Evolutionary conservation across 768 basidiomycete species (phyloP), one percentile per base, ranked within the genome.

Genomic region (Mycena rebaudengoi): DNA sequence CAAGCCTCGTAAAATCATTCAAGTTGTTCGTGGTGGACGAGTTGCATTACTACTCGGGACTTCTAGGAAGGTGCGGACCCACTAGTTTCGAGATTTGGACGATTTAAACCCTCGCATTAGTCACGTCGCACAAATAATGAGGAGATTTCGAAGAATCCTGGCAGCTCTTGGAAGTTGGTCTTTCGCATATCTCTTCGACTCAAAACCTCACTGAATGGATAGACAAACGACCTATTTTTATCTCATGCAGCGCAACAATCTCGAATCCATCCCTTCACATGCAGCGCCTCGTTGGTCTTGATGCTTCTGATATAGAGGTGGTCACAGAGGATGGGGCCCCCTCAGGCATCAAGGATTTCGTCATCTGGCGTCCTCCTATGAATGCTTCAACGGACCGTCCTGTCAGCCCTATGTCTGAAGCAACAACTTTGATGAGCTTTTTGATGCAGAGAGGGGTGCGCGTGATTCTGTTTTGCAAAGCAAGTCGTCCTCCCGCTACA

Each of bases 161-260:
- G 83, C 85, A 48, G 90, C 91, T 1, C 82, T 95, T 45, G 91
- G 95, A 67, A 94, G 91, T 94, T 66, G 59, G 89, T 78, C 16
- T 14, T 54, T 12, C 29, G 1, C 70, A 39, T n/a, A 18, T 8
- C 33, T 48, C 32, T 30, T 28, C 13, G 43, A 60, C 18, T 60
- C 40, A 21, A n/a, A n/a, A n/a, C 44, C 20, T 56, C 21, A 41
- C 16, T 32, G 35, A 44, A 37, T 11, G 33, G 13, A 28, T 57
- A 91, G 92, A 94, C 69, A 75, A 76, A 48, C 78, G 76, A 0
- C 71, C 84, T 3, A 83, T 79, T 18, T 95, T 93, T 70, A 86
- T 96, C 7, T 95, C 94, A 13, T 96, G 95, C 71, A 95, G 92
- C 64, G 95, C 95, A 33, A 97, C 95, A 0, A 90, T 97, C 43